A percentile compares a stretch with the other conserved stretches of the same genome.
Evolutionary conservation across 306 rosid genomes (phyloP).

Genomic region (Cucumis hystrix): DNA sequence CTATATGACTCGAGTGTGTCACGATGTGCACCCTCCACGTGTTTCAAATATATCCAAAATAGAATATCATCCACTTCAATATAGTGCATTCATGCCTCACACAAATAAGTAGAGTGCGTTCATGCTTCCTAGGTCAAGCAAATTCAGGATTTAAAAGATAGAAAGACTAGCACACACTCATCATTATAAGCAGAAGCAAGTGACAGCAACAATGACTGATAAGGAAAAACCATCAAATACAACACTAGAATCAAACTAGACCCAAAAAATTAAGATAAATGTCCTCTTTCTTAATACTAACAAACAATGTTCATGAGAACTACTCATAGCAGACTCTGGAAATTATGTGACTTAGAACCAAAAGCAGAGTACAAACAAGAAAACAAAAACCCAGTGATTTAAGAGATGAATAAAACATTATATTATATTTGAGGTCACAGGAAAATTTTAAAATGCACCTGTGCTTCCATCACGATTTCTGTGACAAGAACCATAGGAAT

Average conservation of each 20-base stretch:
- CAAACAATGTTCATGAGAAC: background rate
- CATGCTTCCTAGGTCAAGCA: background rate
- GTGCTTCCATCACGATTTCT: constrained; percentile 60
- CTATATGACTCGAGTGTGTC: background rate
- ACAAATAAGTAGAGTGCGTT: background rate
- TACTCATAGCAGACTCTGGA: background rate
- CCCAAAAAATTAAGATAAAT: background rate
- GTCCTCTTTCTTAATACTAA: background rate
- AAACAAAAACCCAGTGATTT: background rate
- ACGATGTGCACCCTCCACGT: background rate
- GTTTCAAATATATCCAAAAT: background rate
- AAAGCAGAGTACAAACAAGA: background rate
- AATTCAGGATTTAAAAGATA: background rate
- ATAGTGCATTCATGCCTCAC: background rate
- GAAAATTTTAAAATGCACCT: constrained; percentile 2
- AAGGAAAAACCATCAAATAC: background rate
- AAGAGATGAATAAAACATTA: background rate
- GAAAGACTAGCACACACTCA: background rate
- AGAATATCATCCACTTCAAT: background rate
- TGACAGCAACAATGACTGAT: background rate
- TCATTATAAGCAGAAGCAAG: background rate
- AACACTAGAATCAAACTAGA: background rate
- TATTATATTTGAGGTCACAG: background rate
- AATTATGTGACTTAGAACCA: background rate
- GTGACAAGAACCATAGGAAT: constrained; percentile 91